Evolutionary conservation across 2,329 filamentous ascomycete species (phyloP).

Genomic region (Microascus cirrosus): DNA sequence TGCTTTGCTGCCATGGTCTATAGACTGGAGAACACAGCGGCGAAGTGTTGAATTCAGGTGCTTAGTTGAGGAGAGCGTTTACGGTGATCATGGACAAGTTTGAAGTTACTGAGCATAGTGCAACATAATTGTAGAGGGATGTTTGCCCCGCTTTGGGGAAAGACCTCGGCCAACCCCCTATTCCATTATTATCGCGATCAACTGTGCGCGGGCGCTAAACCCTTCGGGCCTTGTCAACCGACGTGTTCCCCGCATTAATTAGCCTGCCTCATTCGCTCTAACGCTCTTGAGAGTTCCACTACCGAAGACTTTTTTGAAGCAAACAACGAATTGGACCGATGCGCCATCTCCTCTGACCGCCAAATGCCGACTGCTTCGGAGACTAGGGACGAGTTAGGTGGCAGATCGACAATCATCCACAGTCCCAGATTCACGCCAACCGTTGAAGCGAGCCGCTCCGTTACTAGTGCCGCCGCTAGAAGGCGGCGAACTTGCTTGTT

Average conservation of each 20-base stretch:
- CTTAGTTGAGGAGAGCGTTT: background rate
- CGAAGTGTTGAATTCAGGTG: background rate
- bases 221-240: background rate
- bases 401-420: background rate
- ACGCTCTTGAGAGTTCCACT: background rate
- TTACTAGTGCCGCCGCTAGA: background rate
- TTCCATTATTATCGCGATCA: background rate
- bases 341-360: background rate
- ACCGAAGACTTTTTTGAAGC: background rate
- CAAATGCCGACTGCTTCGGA: background rate
- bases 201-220: background rate
- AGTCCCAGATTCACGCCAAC: background rate
- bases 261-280: background rate
- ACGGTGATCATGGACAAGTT: background rate
- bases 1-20: conserved; percentile 23
- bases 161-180: background rate
- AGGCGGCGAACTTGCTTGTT: background rate
- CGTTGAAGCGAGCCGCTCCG: background rate
- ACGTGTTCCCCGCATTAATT: background rate
- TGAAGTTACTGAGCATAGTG: background rate
- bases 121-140: background rate
- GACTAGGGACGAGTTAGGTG: background rate
- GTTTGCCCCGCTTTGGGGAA: too few species aligned
- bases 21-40: background rate
- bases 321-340: background rate